phyloP scores from a whole-genome alignment of 1,284 basidiomycete genomes.

The Trametes hirsuta region DNA sequence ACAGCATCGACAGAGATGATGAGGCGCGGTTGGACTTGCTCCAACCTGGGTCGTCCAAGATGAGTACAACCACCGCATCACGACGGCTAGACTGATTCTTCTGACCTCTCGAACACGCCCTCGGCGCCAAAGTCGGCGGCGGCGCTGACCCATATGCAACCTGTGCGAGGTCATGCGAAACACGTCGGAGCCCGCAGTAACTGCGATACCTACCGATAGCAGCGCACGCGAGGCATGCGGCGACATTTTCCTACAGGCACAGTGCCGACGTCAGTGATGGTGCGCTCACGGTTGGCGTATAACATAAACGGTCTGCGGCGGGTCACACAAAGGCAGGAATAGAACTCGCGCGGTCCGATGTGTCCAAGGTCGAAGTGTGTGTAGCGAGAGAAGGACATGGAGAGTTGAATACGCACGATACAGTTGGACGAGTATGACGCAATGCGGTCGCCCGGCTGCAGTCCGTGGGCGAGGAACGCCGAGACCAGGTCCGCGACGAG shows the following conservation, averaged over 20 bases:
- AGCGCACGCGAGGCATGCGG: conserved; percentile 75
- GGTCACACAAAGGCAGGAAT: background rate
- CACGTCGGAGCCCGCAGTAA: background rate
- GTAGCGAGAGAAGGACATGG: background rate
- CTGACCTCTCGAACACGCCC: conserved; percentile 82
- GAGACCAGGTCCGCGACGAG: conserved; percentile 67
- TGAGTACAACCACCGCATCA: conserved; percentile 6
- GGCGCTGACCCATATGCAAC: conserved; percentile 84
- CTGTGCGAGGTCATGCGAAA: conserved; percentile 23
- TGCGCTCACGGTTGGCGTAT: background rate
- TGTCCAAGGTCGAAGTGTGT: background rate
- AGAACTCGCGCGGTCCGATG: conserved; percentile 3
- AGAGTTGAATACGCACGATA: conserved; percentile 51
- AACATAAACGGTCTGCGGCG: background rate
- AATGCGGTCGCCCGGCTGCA: conserved; percentile 74
- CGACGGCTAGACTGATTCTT: conserved; percentile 54
- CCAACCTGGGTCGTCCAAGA: conserved; percentile 47
- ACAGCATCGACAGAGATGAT: conserved; percentile 77
- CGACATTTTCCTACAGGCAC: conserved; percentile 63
- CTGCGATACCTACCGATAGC: conserved; percentile 55
- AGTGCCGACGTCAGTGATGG: conserved; percentile 11
- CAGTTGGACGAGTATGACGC: conserved; percentile 84
- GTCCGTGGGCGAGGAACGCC: conserved; percentile 60
- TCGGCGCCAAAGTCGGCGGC: conserved; percentile 86
- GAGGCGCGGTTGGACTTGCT: conserved; percentile 75